These are phyloP conservation scores for Rosa chinensis DNA, from an alignment of 306 rosid species.

Conservation along the genomic window DNA sequence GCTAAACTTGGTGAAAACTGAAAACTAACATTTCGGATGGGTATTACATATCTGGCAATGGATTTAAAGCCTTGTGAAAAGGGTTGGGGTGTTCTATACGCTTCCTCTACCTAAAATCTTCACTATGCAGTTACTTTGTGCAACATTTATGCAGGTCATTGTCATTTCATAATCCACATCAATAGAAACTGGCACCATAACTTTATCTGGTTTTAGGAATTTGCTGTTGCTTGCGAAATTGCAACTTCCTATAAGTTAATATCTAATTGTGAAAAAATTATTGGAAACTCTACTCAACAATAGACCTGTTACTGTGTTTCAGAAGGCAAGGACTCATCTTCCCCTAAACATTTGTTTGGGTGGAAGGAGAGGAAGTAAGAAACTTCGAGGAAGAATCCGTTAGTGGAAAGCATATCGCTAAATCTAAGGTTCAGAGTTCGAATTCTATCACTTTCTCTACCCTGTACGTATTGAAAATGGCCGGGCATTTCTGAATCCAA, in stretches of 20 bases:
- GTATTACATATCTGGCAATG: not conserved
- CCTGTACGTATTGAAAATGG: not conserved
- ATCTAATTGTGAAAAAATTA: not conserved
- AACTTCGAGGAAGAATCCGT: not conserved
- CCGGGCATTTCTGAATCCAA: not conserved
- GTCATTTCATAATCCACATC: slow-evolving; percentile 2
- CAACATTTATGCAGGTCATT: not conserved
- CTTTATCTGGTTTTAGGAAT: not conserved
- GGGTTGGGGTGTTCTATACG: not conserved
- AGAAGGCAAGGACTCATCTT: not conserved
- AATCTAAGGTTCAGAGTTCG: not conserved
- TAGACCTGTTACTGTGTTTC: not conserved
- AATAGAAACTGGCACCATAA: not conserved
- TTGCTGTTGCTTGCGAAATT: not conserved
- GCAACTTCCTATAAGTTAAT: not conserved
- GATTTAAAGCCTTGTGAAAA: not conserved
- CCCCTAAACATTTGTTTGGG: not conserved
- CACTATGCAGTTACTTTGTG: not conserved
- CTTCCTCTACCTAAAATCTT: not conserved
- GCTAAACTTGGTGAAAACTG: not conserved
- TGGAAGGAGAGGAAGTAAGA: not conserved
- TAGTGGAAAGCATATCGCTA: not conserved
- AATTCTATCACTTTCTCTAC: not conserved
- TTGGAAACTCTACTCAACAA: not conserved
- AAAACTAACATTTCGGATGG: not conserved